Conservation (phyloP, 306 rosid species). For the Cicer arietinum region DNA sequence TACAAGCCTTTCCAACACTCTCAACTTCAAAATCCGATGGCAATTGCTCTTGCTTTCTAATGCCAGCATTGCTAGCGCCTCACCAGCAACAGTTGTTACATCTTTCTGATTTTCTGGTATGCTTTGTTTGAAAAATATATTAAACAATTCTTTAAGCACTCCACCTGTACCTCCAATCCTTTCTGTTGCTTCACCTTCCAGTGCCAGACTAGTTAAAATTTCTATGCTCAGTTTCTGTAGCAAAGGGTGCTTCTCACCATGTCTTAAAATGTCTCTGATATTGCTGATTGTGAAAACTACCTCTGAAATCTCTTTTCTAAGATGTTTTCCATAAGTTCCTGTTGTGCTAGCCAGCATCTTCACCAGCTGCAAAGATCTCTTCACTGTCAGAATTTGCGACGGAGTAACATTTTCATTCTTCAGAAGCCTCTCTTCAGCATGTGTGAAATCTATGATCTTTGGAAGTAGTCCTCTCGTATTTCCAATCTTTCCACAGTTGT, state of each 20-base stretch:
- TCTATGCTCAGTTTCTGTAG: constrained; percentile 86
- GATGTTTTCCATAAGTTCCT: constrained; percentile 76
- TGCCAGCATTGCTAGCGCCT: constrained; percentile 91
- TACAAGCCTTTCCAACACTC: constrained; percentile 58
- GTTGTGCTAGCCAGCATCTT: constrained; percentile 85
- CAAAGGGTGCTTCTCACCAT: constrained; percentile 70
- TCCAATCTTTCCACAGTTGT: constrained; percentile 94
- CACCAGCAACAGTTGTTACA: constrained; percentile 74
- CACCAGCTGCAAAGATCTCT: constrained; percentile 84
- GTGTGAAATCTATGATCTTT: constrained; percentile 84
- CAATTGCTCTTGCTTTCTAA: constrained; percentile 82
- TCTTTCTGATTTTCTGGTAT: constrained; percentile 48
- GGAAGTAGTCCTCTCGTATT: constrained; percentile 86
- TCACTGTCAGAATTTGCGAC: constrained; percentile 65
- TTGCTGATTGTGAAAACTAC: constrained; percentile 85
- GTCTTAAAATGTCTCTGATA: constrained; percentile 73
- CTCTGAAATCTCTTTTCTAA: constrained; percentile 81
- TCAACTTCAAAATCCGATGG: constrained; percentile 63
- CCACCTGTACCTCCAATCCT: constrained; percentile 94
- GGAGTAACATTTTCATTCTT: constrained; percentile 55
- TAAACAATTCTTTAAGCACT: constrained; percentile 72
- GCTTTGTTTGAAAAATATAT: constrained; percentile 61
- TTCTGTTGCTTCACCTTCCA: constrained; percentile 85
- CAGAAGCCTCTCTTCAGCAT: constrained; percentile 68
- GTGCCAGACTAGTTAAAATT: constrained; percentile 72